These are phyloP conservation scores for Grosmannia huntii DNA, from an alignment of 2,329 filamentous ascomycete genomes.

Conservation along the genomic window DNA sequence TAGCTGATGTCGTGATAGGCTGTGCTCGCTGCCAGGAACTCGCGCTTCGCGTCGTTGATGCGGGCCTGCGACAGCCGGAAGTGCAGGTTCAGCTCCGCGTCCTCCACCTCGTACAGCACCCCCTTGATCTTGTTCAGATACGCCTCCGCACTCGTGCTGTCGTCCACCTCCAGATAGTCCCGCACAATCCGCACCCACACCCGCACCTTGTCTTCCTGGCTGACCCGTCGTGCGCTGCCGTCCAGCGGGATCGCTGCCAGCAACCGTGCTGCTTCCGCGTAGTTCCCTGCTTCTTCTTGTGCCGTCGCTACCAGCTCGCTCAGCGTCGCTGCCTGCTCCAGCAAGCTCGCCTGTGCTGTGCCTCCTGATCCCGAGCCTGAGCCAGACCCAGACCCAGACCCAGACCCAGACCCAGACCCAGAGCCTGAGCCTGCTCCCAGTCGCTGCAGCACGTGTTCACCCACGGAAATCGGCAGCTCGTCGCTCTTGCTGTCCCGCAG, in stretches of 20 bases:
- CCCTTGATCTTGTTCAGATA: conserved; percentile 95
- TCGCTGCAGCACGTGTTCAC: conserved; percentile 55
- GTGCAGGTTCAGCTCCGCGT: conserved; percentile 64
- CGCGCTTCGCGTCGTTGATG: conserved; percentile 80
- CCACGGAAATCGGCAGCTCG: conserved; percentile 62
- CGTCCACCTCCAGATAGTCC: conserved; percentile 87
- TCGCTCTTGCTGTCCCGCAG: conserved; percentile 49
- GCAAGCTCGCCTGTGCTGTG: conserved; percentile 52
- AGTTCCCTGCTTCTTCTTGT: conserved; percentile 74
- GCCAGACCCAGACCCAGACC: conserved; percentile 18
- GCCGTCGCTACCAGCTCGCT: conserved; percentile 73
- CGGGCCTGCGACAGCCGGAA: conserved; percentile 88
- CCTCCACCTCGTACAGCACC: conserved; percentile 64
- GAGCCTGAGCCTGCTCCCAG: conserved; percentile 33
- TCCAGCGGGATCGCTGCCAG: conserved; percentile 82
- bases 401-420: no score
- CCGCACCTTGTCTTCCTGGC: conserved; percentile 66
- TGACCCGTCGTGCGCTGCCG: conserved; percentile 71
- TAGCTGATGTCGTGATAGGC: conserved; percentile 83
- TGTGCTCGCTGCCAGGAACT: conserved; percentile 77
- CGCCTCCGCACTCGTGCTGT: conserved; percentile 69
- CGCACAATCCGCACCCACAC: conserved; percentile 92
- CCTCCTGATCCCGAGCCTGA: conserved; percentile 19
- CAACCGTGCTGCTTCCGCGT: conserved; percentile 59
- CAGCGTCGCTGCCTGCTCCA: conserved; percentile 71